A percentile compares a stretch with the other conserved stretches of the same genome.
Evolutionary conservation across 306 rosid genomes (phyloP).

Genomic region (Rubus parviflorus): DNA sequence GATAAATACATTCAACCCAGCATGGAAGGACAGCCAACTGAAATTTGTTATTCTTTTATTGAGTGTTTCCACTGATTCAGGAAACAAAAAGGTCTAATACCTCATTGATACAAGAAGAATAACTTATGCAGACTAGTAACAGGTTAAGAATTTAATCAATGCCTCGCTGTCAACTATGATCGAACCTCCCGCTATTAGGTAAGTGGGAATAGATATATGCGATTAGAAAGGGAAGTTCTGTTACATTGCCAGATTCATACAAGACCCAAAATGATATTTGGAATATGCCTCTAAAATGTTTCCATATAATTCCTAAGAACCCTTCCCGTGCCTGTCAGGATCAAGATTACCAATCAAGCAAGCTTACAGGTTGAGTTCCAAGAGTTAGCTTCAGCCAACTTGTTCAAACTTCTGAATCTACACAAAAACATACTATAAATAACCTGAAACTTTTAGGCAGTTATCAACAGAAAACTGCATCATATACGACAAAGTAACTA

Average conservation of each 20-base stretch:
- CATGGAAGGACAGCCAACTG: conserved; percentile 25
- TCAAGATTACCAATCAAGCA: conserved; percentile 37
- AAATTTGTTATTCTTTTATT: conserved; percentile 39
- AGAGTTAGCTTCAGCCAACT: conserved; percentile 37
- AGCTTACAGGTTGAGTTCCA: conserved; percentile 35
- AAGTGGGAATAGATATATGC: conserved; percentile 25
- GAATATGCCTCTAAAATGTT: conserved; percentile 28
- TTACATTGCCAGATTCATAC: conserved; percentile 26
- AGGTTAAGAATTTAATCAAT: conserved; percentile 36
- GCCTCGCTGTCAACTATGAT: conserved; percentile 31
- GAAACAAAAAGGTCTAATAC: conserved; percentile 41
- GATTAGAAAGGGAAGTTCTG: conserved; percentile 14
- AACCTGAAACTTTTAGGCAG: conserved; percentile 23
- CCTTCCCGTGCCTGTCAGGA: conserved; percentile 30
- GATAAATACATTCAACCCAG: conserved; percentile 15
- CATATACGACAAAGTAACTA: neutral
- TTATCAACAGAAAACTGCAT: conserved; percentile 16
- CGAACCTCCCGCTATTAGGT: conserved; percentile 33
- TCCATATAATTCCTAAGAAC: conserved; percentile 42
- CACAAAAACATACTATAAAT: conserved; percentile 37
- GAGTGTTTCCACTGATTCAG: conserved; percentile 44
- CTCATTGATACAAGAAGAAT: conserved; percentile 36
- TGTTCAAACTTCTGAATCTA: conserved; percentile 55
- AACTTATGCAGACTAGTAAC: conserved; percentile 35
- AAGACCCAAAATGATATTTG: conserved; percentile 32